Percentiles rank a stretch among this genome's conserved stretches.
These are phyloP conservation scores for Astragalus glycyphyllos DNA, from an alignment of 306 rosid genomes.

Conservation along the genomic window DNA sequence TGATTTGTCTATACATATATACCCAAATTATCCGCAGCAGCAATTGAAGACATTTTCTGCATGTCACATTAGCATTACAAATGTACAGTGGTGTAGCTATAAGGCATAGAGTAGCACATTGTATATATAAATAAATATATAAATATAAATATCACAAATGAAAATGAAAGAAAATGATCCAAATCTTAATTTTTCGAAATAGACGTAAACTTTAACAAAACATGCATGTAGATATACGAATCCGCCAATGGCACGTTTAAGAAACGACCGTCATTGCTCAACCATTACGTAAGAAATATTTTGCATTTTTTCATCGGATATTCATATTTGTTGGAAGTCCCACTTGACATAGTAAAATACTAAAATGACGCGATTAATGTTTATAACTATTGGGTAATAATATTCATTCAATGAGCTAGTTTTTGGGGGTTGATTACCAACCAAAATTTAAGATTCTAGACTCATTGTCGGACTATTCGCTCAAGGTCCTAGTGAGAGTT, in stretches of 20 bases:
- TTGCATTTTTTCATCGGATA: not conserved
- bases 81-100: conserved; percentile 38
- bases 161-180: conserved; percentile 35
- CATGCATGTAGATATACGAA: conserved; percentile 38
- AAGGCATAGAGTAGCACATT: conserved; percentile 26
- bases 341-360: too few species aligned
- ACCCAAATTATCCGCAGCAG: conserved; percentile 27
- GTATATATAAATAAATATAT: conserved; percentile 10
- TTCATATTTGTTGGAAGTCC: too few species aligned
- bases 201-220: conserved; percentile 21
- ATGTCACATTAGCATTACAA: conserved; percentile 37
- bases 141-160: not conserved
- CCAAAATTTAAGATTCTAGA: too few species aligned
- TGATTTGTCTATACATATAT: conserved; percentile 38
- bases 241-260: conserved; percentile 22
- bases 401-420: too few species aligned
- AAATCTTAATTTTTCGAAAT: conserved; percentile 27
- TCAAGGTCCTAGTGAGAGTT: too few species aligned
- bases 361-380: too few species aligned
- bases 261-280: conserved; percentile 2
- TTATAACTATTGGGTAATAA: too few species aligned
- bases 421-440: too few species aligned
- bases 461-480: too few species aligned
- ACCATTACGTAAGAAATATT: not conserved
- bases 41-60: conserved; percentile 43